These are phyloP conservation scores for Echites panduratus DNA, from an alignment of 257 asterid species.

Conservation along the genomic window DNA sequence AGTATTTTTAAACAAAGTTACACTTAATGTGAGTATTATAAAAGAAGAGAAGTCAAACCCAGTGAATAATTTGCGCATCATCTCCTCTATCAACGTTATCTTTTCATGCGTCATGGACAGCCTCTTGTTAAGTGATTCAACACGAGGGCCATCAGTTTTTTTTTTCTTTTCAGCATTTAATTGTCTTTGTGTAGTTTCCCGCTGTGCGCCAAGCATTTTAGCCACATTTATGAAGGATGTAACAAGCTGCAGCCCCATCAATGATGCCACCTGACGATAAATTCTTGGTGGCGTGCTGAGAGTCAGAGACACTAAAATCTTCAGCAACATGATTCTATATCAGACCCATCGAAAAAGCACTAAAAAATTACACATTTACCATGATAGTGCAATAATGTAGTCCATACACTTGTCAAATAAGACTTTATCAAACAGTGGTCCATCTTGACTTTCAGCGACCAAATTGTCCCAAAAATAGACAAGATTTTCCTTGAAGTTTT, in stretches of 20 bases:
- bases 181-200: constrained; percentile 96
- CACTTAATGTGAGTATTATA: neutral
- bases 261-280: constrained; percentile 85
- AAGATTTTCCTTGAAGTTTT: constrained; percentile 87
- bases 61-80: constrained; percentile 89
- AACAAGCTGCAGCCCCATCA: constrained; percentile 97
- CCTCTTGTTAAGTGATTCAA: constrained; percentile 83
- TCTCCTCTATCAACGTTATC: constrained; percentile 79
- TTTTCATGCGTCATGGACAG: constrained; percentile 75
- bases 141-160: constrained; percentile 68
- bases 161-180: constrained; percentile 93
- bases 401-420: constrained; percentile 88
- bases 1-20: neutral
- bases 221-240: constrained; percentile 91
- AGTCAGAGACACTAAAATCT: constrained; percentile 22
- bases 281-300: constrained; percentile 95
- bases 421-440: constrained; percentile 82
- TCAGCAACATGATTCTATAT: constrained; percentile 21
- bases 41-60: constrained; percentile 48
- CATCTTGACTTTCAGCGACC: constrained; percentile 88
- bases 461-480: constrained; percentile 77
- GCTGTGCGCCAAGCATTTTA: constrained; percentile 73
- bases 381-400: constrained; percentile 93
- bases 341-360: neutral
- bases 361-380: constrained; percentile 47